Base-by-base conservation (phyloP, 2,329 filamentous ascomycete species). In the Cladosporium phlei region DNA sequence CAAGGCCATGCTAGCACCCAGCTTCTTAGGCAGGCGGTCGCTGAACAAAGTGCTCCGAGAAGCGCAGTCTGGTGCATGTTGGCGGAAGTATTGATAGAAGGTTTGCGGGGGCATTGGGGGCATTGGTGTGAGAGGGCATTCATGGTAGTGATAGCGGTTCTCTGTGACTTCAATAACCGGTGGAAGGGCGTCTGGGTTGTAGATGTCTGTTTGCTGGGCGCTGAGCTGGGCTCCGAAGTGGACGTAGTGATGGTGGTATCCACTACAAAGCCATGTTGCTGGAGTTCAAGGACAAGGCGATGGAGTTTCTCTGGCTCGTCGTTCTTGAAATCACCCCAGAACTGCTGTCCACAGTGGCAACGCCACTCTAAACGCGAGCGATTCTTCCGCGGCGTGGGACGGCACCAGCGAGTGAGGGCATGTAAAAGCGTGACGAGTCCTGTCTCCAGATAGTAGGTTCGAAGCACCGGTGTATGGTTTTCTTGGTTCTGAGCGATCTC, bases 321-420 rank as follows among this genome's bases (percentile, higher is more conserved):
- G 17, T 33, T 14, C 30, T 7, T 19, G n/a, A 33, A 33, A 19
- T 33, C 30, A n/a, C 30, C 30, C 30, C 30, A 33, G n/a, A 33
- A 33, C 6, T 33, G 30, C 5, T 33, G 30, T 19, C 30, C 30
- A 19, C 30, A 33, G 17, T n/a, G 6, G n/a, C 30, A 33, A n/a
- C n/a, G n/a, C 30, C 30, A 33, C 17, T 33, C 30, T 19, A 33
- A n/a, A 8, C 30, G 30, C 30, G 30, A 33, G 30, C 8, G 17
- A 33, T 19, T 19, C n/a, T 19, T 33, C n/a, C 30, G 30, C 6
- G 17, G 30, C n/a, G 6, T 33, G n/a, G 6, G 30, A 19, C 52
- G 82, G 76, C 46, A 86, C 67, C 35, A 82, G 75, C 52, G 30
- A n/a, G 24, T 11, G 24, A 25, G n/a, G n/a, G n/a, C n/a, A n/a